These are phyloP conservation scores for Fusarium acutatum DNA, from an alignment of 2,329 filamentous ascomycete genomes.

Conservation along the genomic window DNA sequence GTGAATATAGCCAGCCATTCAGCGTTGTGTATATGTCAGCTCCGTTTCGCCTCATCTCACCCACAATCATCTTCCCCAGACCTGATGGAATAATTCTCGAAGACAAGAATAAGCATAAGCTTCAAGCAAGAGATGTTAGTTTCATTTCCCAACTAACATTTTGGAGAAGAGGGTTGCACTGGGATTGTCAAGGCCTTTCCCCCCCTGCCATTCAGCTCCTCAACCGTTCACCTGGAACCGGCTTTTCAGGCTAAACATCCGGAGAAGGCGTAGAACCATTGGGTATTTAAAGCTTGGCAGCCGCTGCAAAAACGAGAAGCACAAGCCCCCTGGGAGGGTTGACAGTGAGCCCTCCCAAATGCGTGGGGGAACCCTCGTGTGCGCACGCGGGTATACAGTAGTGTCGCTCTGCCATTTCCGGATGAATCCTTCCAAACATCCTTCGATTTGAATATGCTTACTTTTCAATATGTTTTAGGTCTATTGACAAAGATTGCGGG, in stretches of 20 bases:
- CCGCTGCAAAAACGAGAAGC: not conserved
- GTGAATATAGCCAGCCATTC: not conserved
- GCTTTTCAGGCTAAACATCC: slow-evolving; percentile 21
- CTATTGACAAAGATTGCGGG: not conserved
- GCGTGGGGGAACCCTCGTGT: not conserved
- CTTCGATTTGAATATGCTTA: not conserved
- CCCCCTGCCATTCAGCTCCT: slow-evolving; percentile 11
- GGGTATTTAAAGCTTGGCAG: slow-evolving; percentile 1
- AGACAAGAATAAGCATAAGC: not conserved
- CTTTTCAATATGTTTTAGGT: not conserved
- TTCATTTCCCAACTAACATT: not conserved
- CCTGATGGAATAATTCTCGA: not conserved
- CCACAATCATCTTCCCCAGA: not conserved
- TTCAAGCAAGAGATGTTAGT: not conserved
- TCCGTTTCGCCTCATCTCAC: not conserved
- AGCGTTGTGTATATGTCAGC: not conserved
- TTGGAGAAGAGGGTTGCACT: not conserved
- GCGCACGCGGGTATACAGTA: not conserved
- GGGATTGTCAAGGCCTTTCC: not conserved
- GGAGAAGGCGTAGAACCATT: not conserved
- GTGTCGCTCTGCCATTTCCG: not conserved
- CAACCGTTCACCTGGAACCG: slow-evolving; percentile 13
- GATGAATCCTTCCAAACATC: slow-evolving; percentile 2
- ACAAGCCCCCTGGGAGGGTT: slow-evolving; percentile 3
- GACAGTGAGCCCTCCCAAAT: slow-evolving; percentile 20